phyloP scores from a whole-genome alignment of 1,284 basidiomycete species.

The Naganishia sp. region DNA sequence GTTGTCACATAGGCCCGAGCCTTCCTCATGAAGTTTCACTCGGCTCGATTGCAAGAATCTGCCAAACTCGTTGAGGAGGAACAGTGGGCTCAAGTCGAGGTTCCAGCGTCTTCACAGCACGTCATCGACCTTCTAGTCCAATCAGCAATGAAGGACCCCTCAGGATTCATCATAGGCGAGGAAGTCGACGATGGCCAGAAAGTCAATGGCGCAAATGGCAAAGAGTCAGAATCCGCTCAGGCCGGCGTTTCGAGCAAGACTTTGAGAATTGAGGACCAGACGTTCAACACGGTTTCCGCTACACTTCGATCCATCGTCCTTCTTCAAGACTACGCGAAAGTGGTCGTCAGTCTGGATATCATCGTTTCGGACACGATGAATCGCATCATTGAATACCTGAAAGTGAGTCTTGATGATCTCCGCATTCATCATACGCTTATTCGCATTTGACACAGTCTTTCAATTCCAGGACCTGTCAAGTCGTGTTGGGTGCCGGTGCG shows the following conservation, averaged over 20 bases:
- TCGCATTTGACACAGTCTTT: constrained; percentile 61
- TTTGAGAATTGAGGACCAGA: constrained; percentile 77
- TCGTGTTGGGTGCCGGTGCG: constrained; percentile 94
- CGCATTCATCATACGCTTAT: neutral
- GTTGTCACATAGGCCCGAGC: constrained; percentile 66
- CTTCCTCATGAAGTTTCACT: constrained; percentile 85
- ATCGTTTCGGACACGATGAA: constrained; percentile 93
- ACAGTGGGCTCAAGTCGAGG: constrained; percentile 68
- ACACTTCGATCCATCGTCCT: constrained; percentile 75
- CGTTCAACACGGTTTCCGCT: constrained; percentile 82
- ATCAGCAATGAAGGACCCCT: constrained; percentile 77
- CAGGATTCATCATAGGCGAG: constrained; percentile 61
- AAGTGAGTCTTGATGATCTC: constrained; percentile 54
- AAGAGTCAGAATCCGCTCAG: neutral
- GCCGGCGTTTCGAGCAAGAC: constrained; percentile 43
- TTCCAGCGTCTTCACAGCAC: constrained; percentile 66
- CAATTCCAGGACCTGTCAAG: constrained; percentile 97
- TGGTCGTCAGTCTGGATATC: constrained; percentile 83
- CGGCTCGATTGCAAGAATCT: constrained; percentile 73
- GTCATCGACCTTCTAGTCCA: constrained; percentile 74
- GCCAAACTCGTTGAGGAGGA: constrained; percentile 73
- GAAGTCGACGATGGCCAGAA: constrained; percentile 15
- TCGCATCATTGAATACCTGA: constrained; percentile 90
- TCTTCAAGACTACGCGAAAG: constrained; percentile 79
- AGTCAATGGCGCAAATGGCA: neutral